These are phyloP conservation scores for Termitomyces titanicus DNA, from an alignment of 768 basidiomycete species.

Conservation along the genomic window DNA sequence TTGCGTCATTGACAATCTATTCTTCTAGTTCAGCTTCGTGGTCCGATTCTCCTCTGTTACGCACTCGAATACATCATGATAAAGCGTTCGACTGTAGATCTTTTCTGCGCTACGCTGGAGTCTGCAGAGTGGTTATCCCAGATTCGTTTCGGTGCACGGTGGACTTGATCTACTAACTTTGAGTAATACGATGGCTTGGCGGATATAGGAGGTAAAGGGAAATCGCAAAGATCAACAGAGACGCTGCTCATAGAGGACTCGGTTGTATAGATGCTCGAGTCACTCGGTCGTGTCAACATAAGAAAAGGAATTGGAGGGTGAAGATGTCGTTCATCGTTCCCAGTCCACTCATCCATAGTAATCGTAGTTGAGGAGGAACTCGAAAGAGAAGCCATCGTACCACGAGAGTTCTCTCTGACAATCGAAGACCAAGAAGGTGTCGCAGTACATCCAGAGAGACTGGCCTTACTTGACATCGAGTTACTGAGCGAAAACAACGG, in stretches of 20 bases:
- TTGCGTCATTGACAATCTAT: neutral
- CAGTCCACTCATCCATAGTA: slow-evolving; percentile 13
- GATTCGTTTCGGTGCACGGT: slow-evolving; percentile 10
- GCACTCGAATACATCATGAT: slow-evolving; percentile 19
- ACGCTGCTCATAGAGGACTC: slow-evolving; percentile 33
- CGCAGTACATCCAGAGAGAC: neutral
- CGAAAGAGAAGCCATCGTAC: slow-evolving; percentile 13
- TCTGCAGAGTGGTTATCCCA: slow-evolving; percentile 15
- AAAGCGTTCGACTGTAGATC: slow-evolving; percentile 20
- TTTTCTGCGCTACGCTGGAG: slow-evolving; percentile 14
- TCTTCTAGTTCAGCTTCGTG: neutral
- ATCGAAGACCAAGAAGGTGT: slow-evolving; percentile 15
- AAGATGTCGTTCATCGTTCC: slow-evolving; percentile 8
- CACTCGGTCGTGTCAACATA: slow-evolving; percentile 34
- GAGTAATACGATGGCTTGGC: slow-evolving; percentile 15
- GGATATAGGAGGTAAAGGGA: slow-evolving; percentile 38
- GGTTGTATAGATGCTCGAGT: slow-evolving; percentile 26
- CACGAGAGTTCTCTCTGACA: slow-evolving; percentile 12
- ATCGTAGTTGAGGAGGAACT: slow-evolving; percentile 10
- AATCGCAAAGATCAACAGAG: slow-evolving; percentile 42
- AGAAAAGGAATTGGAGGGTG: slow-evolving; percentile 21
- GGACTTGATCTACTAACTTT: slow-evolving; percentile 15
- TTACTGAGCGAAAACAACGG: slow-evolving; percentile 4
- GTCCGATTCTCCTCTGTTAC: neutral
- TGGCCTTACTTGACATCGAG: slow-evolving; percentile 5